These are phyloP conservation scores for Areca catechu DNA, from an alignment of 176 grass and related monocot species.

Conservation along the genomic window DNA sequence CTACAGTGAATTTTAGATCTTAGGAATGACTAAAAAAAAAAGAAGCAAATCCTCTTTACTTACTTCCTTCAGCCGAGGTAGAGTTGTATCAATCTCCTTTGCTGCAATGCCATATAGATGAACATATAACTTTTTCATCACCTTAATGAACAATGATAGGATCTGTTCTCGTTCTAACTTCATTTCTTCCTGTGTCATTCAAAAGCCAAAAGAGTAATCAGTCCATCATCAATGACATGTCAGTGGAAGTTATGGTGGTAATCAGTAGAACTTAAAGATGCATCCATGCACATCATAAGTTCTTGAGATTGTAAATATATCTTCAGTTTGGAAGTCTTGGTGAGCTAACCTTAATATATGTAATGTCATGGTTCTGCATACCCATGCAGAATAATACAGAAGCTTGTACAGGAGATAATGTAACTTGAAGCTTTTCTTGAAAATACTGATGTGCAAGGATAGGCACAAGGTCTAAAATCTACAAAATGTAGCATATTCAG, in stretches of 20 bases:
- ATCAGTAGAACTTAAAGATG: too few species aligned
- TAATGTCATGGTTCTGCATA: conserved; percentile 77
- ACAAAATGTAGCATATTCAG: conserved; percentile 8
- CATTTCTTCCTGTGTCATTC: conserved; percentile 56
- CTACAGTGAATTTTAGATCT: too few species aligned
- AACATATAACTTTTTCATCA: conserved; percentile 70
- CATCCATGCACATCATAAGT: too few species aligned
- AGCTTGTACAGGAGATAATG: conserved; percentile 56
- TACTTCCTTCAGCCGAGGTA: conserved; percentile 85
- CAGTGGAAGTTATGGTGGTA: too few species aligned
- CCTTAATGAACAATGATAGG: conserved; percentile 81
- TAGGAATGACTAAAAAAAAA: too few species aligned
- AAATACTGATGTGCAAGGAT: conserved; percentile 84
- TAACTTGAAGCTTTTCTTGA: conserved; percentile 76
- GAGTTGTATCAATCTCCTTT: conserved; percentile 63
- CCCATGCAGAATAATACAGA: conserved; percentile 86
- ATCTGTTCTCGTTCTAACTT: conserved; percentile 89
- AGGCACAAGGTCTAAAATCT: conserved; percentile 95
- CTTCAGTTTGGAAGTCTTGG: not conserved
- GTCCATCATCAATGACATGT: too few species aligned
- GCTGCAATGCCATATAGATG: conserved; percentile 53
- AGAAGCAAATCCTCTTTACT: not conserved
- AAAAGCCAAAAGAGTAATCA: conserved; percentile 13
- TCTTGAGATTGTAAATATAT: too few species aligned
- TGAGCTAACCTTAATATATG: conserved; percentile 49